Conservation (phyloP, 129 eudicot genomes). For the Flaveria ramosissima region DNA sequence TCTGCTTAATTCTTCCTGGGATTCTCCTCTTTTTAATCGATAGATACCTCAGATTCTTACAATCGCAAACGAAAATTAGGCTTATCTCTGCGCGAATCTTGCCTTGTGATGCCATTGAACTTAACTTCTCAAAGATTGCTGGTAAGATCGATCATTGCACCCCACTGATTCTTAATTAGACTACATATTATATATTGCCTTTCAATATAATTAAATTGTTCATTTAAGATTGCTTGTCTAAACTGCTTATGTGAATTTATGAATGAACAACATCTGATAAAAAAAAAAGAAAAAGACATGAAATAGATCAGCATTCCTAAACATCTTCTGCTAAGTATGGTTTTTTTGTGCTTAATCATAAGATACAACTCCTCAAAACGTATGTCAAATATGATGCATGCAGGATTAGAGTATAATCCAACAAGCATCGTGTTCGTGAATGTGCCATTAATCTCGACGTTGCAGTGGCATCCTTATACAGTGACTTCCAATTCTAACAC, state of each 20-base stretch:
- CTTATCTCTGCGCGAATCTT: constrained; percentile 53
- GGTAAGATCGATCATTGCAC: constrained; percentile 31
- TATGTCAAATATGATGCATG: constrained; percentile 8
- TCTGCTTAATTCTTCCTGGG: constrained; percentile 69
- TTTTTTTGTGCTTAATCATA: too few relatives aligned
- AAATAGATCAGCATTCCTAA: too few relatives aligned
- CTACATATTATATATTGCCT: not conserved
- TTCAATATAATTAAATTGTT: too few relatives aligned
- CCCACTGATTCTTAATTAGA: not conserved
- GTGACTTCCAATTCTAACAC: constrained; percentile 51
- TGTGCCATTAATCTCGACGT: constrained; percentile 57
- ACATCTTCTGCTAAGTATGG: too few relatives aligned
- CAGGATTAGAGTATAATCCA: constrained; percentile 57
- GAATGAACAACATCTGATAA: too few relatives aligned
- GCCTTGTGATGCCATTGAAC: constrained; percentile 52
- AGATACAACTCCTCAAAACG: not conserved
- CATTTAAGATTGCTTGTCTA: too few relatives aligned
- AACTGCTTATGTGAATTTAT: too few relatives aligned
- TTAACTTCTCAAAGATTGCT: constrained; percentile 60
- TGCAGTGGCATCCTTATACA: constrained; percentile 83
- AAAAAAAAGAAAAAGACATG: too few relatives aligned
- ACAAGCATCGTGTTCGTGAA: constrained; percentile 61
- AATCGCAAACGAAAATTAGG: constrained; percentile 47
- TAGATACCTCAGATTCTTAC: constrained; percentile 65
- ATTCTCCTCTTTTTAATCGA: constrained; percentile 71